Percentiles rank a stretch among this genome's conserved stretches.
Evolutionary conservation across 441 rosid species (phyloP).

Genomic region (Capsella rubella): DNA sequence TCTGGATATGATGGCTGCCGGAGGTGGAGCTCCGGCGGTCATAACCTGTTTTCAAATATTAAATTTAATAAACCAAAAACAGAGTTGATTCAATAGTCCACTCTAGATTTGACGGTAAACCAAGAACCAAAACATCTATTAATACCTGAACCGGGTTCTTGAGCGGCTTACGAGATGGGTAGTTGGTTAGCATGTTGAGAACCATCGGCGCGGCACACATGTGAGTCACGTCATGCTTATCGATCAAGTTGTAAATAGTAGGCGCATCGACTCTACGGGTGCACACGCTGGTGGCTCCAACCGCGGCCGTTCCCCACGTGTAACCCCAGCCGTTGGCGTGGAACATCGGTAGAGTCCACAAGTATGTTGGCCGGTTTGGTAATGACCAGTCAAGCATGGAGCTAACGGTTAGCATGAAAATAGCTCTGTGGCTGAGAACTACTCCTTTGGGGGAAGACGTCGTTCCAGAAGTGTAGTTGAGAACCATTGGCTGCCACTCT

Average conservation of each 20-base stretch:
- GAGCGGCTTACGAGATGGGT: conserved; percentile 37
- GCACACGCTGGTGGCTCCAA: conserved; percentile 66
- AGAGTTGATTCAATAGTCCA: not conserved
- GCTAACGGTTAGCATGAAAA: conserved; percentile 45
- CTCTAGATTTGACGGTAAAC: not conserved
- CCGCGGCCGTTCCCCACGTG: conserved; percentile 68
- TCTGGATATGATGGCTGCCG: conserved; percentile 53
- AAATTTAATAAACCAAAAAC: not conserved
- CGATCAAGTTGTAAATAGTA: conserved; percentile 42
- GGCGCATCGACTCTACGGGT: conserved; percentile 55
- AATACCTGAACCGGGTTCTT: conserved; percentile 48
- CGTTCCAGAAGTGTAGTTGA: conserved; percentile 73
- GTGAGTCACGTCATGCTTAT: conserved; percentile 58
- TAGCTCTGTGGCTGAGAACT: conserved; percentile 59
- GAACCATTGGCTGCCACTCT: conserved; percentile 63
- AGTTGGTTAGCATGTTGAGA: conserved; percentile 63
- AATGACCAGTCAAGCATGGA: conserved; percentile 58
- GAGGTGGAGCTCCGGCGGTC: conserved; percentile 65
- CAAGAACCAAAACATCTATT: not conserved
- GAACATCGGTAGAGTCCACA: conserved; percentile 72
- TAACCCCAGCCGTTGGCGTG: conserved; percentile 70
- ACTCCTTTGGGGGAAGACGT: conserved; percentile 70
- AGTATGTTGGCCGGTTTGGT: conserved; percentile 54
- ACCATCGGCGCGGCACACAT: conserved; percentile 74
- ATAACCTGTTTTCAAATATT: conserved; percentile 33